A percentile compares a stretch with the other conserved stretches of the same genome.
Conservation (phyloP, 2,329 filamentous ascomycete species). For the Trichophyton simii region DNA sequence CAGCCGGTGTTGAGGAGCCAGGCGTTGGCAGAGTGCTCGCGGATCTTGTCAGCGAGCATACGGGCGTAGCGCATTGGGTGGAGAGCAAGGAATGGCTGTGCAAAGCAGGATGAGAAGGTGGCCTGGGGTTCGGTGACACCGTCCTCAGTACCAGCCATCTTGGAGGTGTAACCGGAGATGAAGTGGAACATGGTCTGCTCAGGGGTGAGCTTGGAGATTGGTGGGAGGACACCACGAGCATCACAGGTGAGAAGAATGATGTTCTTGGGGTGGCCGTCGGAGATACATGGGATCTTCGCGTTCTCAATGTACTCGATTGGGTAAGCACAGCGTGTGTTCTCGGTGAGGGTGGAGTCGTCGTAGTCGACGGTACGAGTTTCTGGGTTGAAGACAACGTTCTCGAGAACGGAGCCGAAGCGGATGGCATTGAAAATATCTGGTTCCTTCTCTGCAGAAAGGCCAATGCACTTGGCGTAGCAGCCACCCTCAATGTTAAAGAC, state of each 20-base stretch:
- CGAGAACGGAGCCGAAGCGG: constrained; percentile 89
- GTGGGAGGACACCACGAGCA: constrained; percentile 88
- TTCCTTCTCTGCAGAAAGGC: constrained; percentile 95
- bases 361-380: constrained; percentile 85
- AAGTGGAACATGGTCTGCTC: constrained; percentile 99
- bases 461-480: constrained; percentile 98
- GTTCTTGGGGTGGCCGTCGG: constrained; percentile 79
- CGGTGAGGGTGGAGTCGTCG: constrained; percentile 84
- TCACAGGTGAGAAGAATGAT: constrained; percentile 98
- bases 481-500: constrained; percentile 99
- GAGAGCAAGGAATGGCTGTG: constrained; percentile 94
- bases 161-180: constrained; percentile 98
- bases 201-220: constrained; percentile 90
- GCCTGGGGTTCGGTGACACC: constrained; percentile 94
- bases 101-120: constrained; percentile 98
- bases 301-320: constrained; percentile 98
- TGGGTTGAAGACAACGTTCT: constrained; percentile 97
- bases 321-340: constrained; percentile 92
- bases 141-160: constrained; percentile 99
- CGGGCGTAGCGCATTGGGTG: constrained; percentile 98
- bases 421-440: constrained; percentile 96
- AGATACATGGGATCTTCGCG: constrained; percentile 95
- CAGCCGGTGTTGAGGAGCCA: constrained; percentile 98
- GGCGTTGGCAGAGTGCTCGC: constrained; percentile 85
- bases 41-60: constrained; percentile 98